Evolutionary conservation across 192 early-diverging fungal species (phyloP), one percentile per base, ranked within the genome.

Genomic region (Coemansia guatemalensis): DNA sequence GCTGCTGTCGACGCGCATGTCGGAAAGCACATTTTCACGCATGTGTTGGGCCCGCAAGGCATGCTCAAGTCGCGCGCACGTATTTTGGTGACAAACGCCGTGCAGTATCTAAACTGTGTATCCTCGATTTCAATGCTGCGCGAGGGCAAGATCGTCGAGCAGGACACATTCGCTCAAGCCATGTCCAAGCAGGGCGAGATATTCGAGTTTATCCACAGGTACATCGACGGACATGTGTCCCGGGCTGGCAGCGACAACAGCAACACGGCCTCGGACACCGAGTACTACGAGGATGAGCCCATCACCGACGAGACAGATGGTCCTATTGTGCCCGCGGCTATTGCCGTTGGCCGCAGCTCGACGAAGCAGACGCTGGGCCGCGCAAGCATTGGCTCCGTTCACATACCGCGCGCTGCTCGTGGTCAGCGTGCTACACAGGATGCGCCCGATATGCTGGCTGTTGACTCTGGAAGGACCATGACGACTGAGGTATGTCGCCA

Each of bases 401-500:
- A 74, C 22, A 58, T 33, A 20, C 60, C 68, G 56, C 54, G 51
- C 48, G 32, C 8, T 17, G 49, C 56, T 4, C 41, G 24, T 8
- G 25, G 14, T 2, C 52, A 9, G 5, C 59, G 24, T 30, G 24
- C 55, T 7, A 24, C 48, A 3, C 55, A n/a, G 20, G 67, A 51
- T 12, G 54, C 63, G 5, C 14, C 39, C 14, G 14, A 44, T 44
- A 27, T 59, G 22, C 64, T 92, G 1, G 53, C 39, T 1, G 51
- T 20, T 8, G 65, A 68, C n/a, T 27, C 65, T 8, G 70, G 70
- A 25, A 53, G 68, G 8, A 80, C 65, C 18, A 95, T 92, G 60
- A 77, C 85, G 0, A 85, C 88, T 20, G 96, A 99, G 78, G 87
- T 91, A 53, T 88, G 85, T 60, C 89, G 87, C 23, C 85, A 90